Evolutionary conservation across 139 green algal genomes (phyloP).

Genomic region (Volvox africanus): DNA sequence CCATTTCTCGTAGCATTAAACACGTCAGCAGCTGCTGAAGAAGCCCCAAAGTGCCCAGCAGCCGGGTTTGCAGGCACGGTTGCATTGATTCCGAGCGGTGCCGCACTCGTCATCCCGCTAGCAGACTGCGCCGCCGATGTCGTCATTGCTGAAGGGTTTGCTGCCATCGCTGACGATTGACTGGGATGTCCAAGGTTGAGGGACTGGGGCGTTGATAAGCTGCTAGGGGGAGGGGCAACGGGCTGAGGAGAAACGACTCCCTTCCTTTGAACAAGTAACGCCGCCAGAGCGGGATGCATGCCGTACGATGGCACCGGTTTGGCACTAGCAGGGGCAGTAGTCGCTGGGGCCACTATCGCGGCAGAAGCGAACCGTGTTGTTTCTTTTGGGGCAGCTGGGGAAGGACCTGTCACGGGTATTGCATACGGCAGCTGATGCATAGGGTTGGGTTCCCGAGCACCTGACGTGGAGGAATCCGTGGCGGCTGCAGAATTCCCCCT

Average conservation of each 20-base stretch:
- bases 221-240: neutral
- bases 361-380: neutral
- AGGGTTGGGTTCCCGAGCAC: too few species aligned
- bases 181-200: neutral
- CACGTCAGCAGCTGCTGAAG: too few species aligned
- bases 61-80: too few species aligned
- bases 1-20: too few species aligned
- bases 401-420: too few species aligned
- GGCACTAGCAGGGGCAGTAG: neutral
- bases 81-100: too few species aligned
- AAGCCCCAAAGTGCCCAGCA: too few species aligned
- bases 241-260: neutral
- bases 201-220: neutral
- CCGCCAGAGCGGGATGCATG: neutral
- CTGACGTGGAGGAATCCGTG: neutral
- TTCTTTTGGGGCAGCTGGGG: too few species aligned
- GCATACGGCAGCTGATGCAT: too few species aligned
- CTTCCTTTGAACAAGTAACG: neutral
- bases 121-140: neutral
- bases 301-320: neutral
- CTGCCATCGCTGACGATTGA: neutral
- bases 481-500: neutral
- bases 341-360: neutral
- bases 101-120: too few species aligned
- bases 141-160: neutral